Evolutionary conservation across 1,284 basidiomycete species (phyloP), one percentile per base, ranked within the genome.

Genomic region (Sporisorium graminicola): DNA sequence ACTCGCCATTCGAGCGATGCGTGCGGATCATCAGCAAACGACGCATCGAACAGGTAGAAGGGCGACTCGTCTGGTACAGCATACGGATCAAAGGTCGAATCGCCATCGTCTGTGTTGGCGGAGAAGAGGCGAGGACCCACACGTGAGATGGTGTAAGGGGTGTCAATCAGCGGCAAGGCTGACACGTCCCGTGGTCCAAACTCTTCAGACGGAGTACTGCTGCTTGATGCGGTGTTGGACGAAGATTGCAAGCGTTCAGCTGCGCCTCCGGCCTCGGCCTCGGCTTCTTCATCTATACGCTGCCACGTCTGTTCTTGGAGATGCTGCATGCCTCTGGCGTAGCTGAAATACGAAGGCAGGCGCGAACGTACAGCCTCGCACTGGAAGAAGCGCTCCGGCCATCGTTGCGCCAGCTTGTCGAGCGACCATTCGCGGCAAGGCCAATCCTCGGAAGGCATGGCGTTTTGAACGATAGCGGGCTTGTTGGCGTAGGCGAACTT

Each of bases 61-160:
- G 82, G 80, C 43, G 82, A 83, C 49, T 82, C 82, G 56, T 84
- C 82, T 0, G 82, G 82, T 2, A 83, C 73, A 12, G 70, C 58
- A 35, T 73, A 64, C 3, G 79, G 79, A 24, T 81, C 72, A 40
- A 76, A 75, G 5, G 74, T 65, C 18, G 69, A 70, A 24, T 67
- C 66, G 14, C 66, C 69, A 3, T 73, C 70, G 20, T 75, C 75
- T 2, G 61, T 24, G 6, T 43, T 31, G 26, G 68, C 65, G 2
- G 68, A 67, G 29, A 61, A 66, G 49, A 58, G 50, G 6, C 64
- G 64, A 3, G 59, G 43, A 6, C 70, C 67, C 3, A 61, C 55
- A 6, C 58, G 54, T 0, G 54, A 43, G 37, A 61, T 40, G 6
- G 65, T 55, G 44, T 58, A 54, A 3, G 71, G 71, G 1, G 65